Evolutionary conservation across 2,329 filamentous ascomycete species (phyloP), one percentile per base, ranked within the genome.

Genomic region (Chaetomium sp.): DNA sequence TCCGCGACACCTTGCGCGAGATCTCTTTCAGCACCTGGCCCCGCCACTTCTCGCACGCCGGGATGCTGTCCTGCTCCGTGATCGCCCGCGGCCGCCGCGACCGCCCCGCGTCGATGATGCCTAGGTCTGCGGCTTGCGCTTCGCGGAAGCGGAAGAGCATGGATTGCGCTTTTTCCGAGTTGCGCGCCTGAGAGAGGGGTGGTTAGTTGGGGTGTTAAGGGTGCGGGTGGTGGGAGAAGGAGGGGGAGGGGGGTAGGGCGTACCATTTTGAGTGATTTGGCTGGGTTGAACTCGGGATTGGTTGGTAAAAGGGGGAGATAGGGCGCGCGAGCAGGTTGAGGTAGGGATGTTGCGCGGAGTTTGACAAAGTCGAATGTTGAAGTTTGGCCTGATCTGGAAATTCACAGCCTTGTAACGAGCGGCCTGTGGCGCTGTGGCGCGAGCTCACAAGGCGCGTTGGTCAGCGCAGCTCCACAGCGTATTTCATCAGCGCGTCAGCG

Each of bases 101-200:
- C 67, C 93, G 91, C 65, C 92, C 91, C 31, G 90, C 90, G 82
- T 98, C 94, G 79, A 99, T 91, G 78, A 98, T 97, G 75, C 94
- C 94, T 56, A 97, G 86, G 80, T 97, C 93, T 69, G 93, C 92
- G 70, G 94, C 94, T 86, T 98, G 95, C 73, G 94, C 91, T 75
- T 96, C 95, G 78, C 95, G 92, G 84, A 99, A 99, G 84, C 95
- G 94, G 83, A 97, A 99, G 78, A 99, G 94, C 94, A 99, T 99
- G 56, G 93, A 97, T 83, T 99, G 95, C 74, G 95, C 94, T 79
- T 98, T 99, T 85, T 98, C 94, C 54, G 92, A 94, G 79, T 98
- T 97, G 75, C 94, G 94, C 75, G 94, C 93, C 94, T 93, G 45
- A 2, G 27, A 19, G 25, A 29, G 35, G 27, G 42, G 33, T 4